Evolutionary conservation across 2,329 filamentous ascomycete genomes (phyloP).

Genomic region (Ophiostoma triangulosporum): DNA sequence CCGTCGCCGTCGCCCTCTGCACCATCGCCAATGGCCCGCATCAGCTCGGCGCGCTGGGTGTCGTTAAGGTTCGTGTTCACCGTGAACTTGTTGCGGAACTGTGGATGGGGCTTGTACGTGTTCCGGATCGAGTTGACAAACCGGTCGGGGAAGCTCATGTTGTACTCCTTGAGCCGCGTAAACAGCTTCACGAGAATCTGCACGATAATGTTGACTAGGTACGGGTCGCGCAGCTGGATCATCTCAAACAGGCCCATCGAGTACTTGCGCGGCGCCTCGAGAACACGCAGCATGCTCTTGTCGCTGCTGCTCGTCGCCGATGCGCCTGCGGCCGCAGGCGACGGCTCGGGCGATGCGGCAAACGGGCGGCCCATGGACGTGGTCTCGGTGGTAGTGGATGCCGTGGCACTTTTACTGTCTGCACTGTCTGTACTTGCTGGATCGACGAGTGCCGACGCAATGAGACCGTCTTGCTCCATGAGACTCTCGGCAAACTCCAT

Average conservation of each 20-base stretch:
- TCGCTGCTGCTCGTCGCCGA: slow-evolving; percentile 13
- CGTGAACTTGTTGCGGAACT: slow-evolving; percentile 38
- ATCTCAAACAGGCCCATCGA: slow-evolving; percentile 69
- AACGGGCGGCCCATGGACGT: neutral
- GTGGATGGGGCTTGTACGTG: slow-evolving; percentile 47
- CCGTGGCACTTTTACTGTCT: slow-evolving; percentile 9
- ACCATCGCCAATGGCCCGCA: slow-evolving; percentile 47
- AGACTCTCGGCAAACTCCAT: slow-evolving; percentile 87
- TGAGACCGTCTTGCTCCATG: slow-evolving; percentile 72
- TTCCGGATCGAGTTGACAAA: slow-evolving; percentile 42
- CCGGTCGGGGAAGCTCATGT: slow-evolving; percentile 52
- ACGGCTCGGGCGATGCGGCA: neutral
- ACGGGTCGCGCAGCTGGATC: slow-evolving; percentile 79
- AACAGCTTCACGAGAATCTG: slow-evolving; percentile 75
- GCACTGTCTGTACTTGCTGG: neutral
- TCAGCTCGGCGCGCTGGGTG: slow-evolving; percentile 73
- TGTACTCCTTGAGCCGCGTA: slow-evolving; percentile 62
- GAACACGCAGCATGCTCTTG: slow-evolving; percentile 30
- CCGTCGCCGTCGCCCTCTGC: slow-evolving; percentile 35
- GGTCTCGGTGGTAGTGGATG: neutral
- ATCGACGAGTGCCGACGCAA: slow-evolving; percentile 52
- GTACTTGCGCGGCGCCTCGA: slow-evolving; percentile 48
- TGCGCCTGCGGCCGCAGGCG: neutral
- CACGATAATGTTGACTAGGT: slow-evolving; percentile 70
- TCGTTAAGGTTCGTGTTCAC: slow-evolving; percentile 68